A percentile compares a stretch with the other conserved stretches of the same genome.
Conservation (phyloP, 148 eudicot genomes). For the Salicornia ramosissima region DNA sequence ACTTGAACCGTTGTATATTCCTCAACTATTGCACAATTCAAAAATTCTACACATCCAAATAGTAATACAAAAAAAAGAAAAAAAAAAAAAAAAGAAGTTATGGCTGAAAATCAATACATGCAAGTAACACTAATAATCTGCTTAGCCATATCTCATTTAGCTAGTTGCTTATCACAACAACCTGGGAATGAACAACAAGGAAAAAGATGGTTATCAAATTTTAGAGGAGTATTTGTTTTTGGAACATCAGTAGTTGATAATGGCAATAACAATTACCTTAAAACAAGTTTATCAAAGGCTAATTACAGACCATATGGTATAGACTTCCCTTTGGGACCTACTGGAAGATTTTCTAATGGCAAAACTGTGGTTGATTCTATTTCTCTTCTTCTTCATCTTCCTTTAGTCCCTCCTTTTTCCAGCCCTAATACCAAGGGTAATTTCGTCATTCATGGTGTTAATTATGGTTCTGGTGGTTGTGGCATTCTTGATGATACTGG, state of each 20-base stretch:
- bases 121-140: neutral
- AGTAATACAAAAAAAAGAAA: neutral
- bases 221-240: conserved; percentile 36
- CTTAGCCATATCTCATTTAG: neutral
- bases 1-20: neutral
- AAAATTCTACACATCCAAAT: neutral
- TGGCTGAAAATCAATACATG: neutral
- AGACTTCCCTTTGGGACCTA: conserved; percentile 30
- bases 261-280: conserved; percentile 32
- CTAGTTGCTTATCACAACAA: neutral
- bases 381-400: conserved; percentile 20
- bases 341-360: conserved; percentile 34
- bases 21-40: neutral
- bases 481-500: conserved; percentile 34
- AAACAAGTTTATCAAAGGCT: conserved; percentile 10
- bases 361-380: conserved; percentile 30
- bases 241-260: conserved; percentile 38
- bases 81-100: no score
- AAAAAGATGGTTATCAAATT: neutral
- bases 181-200: neutral
- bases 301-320: conserved; percentile 37
- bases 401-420: conserved; percentile 23
- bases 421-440: conserved; percentile 1
- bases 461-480: conserved; percentile 36
- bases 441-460: conserved; percentile 24